Evolutionary conservation across 2,329 filamentous ascomycete genomes (phyloP), one percentile per base, ranked within the genome.

Genomic region (Fusarium decemcellulare): DNA sequence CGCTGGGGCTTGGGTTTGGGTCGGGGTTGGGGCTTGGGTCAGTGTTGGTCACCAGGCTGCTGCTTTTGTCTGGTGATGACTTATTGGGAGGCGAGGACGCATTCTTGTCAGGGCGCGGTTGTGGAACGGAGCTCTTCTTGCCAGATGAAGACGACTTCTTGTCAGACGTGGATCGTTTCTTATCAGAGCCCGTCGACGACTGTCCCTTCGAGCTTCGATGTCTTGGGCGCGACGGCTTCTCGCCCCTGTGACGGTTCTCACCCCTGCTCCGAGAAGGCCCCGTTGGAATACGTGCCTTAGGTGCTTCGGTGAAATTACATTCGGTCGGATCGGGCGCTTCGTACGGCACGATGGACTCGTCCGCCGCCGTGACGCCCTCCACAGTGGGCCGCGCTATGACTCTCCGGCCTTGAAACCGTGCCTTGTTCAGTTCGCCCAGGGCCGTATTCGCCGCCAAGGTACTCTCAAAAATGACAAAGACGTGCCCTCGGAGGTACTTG

Each of bases 401-500:
- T 37, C 67, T 68, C 12, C 70, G 70, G 9, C 71, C 67, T 44
- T 72, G 67, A 43, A 77, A 79, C 6, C 65, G 62, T 34, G 72
- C 64, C 53, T 72, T 71, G 51, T 77, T 67, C 14, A 79, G 61
- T 39, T 71, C 67, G 18, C 74, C 68, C 42, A 73, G 68, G 3
- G 73, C 74, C 12, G 57, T 66, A n/a, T 52, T 40, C 8, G 77
- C 74, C 2, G 74, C 71, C 4, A 46, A 39, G 5, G 66, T 23
- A 39, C 59, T 72, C 29, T 72, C 58, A 18, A 79, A 70, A 8
- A 70, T 63, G 23, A 78, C 60, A n/a, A 72, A 64, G 36, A 70
- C 74, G 39, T 76, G 69, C 8, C 77, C 76, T 15, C 72, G 72
- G 12, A 76, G 70, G 11, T 71, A 72, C 6, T 50, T 69, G 44